Conservation (phyloP, 495 filamentous ascomycete species). For the Xylaria nigripes region DNA sequence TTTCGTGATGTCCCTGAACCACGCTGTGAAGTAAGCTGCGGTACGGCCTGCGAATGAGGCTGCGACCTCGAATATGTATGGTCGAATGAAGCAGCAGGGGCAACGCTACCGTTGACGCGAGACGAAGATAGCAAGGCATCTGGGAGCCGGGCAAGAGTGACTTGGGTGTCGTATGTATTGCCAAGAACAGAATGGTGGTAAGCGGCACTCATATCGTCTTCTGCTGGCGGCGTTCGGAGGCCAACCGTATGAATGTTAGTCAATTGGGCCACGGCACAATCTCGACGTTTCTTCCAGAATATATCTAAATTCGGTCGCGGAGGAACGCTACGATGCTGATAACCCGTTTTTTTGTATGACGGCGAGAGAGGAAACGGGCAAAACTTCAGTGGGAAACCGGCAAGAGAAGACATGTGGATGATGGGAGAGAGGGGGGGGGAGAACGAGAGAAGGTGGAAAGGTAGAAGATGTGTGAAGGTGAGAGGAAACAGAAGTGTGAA, state of each 20-base stretch:
- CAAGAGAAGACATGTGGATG: conserved; percentile 28
- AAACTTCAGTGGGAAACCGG: conserved; percentile 15
- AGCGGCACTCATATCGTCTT: conserved; percentile 41
- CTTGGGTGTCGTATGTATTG: conserved; percentile 33
- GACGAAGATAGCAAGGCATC: conserved; percentile 10
- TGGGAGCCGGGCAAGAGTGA: conserved; percentile 27
- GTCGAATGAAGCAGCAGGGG: conserved; percentile 24
- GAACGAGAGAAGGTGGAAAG: neutral
- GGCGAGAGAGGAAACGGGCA: conserved; percentile 21
- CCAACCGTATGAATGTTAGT: conserved; percentile 21
- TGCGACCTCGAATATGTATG: conserved; percentile 19
- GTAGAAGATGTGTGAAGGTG: no score
- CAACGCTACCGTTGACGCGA: conserved; percentile 11
- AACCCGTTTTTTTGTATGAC: conserved; percentile 5
- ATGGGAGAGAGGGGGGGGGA: neutral
- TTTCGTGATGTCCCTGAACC: conserved; percentile 22
- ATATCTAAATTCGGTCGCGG: neutral
- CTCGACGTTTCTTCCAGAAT: conserved; percentile 8
- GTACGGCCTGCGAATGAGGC: conserved; percentile 7
- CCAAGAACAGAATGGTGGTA: conserved; percentile 35
- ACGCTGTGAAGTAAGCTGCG: conserved; percentile 13
- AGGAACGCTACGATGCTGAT: conserved; percentile 7
- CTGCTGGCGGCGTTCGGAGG: conserved; percentile 43
- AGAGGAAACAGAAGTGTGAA: no score
- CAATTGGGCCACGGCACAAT: conserved; percentile 7